These are phyloP conservation scores for Mollisiaceae sp. DNA, from an alignment of 2,329 filamentous ascomycete genomes.

Conservation along the genomic window DNA sequence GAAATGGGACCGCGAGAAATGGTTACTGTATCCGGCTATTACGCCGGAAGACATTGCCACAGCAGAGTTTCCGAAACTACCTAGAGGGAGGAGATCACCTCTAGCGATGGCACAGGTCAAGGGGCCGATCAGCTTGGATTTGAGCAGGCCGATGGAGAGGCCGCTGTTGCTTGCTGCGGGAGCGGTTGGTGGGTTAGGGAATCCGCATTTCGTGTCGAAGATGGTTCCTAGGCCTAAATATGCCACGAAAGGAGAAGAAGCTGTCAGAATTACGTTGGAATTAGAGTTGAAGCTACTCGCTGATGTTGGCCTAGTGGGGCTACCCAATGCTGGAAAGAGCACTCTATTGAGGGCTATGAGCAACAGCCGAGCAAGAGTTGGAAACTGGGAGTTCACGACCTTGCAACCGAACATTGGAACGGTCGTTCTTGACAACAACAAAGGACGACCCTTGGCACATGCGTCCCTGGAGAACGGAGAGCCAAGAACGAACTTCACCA, in stretches of 20 bases:
- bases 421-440: conserved; percentile 87
- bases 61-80: conserved; percentile 61
- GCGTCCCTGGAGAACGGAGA: conserved; percentile 53
- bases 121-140: conserved; percentile 73
- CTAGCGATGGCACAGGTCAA: conserved; percentile 66
- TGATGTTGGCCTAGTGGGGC: conserved; percentile 90
- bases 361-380: conserved; percentile 86
- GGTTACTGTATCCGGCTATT: conserved; percentile 84
- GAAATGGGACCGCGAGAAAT: conserved; percentile 67
- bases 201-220: conserved; percentile 87
- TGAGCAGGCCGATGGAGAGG: conserved; percentile 76
- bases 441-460: conserved; percentile 67
- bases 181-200: conserved; percentile 87
- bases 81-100: conserved; percentile 59
- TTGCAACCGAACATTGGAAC: conserved; percentile 95
- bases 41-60: conserved; percentile 70
- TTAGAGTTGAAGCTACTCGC: conserved; percentile 94
- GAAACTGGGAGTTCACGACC: conserved; percentile 96
- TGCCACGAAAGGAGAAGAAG: conserved; percentile 83
- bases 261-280: conserved; percentile 78
- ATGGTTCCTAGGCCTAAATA: conserved; percentile 80
- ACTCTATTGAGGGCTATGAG: conserved; percentile 87
- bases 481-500: conserved; percentile 80
- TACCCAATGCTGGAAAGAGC: conserved; percentile 96
- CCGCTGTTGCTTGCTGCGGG: conserved; percentile 88